phyloP scores from a whole-genome alignment of 2,329 filamentous ascomycete genomes.

The Neurospora crassa region DNA sequence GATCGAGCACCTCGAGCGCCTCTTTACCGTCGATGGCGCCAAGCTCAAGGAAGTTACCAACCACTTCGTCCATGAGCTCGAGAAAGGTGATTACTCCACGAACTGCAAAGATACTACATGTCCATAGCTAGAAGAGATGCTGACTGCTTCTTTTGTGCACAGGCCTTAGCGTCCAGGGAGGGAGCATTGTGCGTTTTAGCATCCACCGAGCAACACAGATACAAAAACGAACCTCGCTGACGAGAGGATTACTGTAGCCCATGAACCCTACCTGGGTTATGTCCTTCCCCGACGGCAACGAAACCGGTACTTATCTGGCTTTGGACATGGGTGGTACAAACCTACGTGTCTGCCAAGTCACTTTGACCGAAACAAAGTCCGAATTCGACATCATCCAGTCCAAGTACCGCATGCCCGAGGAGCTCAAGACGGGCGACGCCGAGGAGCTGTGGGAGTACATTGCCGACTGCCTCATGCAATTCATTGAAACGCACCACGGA shows the following conservation, averaged over 20 bases:
- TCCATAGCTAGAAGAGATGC: background rate
- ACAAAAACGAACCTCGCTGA: background rate
- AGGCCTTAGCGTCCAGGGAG: conserved; percentile 80
- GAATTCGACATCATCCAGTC: conserved; percentile 93
- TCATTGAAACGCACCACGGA: conserved; percentile 77
- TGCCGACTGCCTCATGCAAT: conserved; percentile 83
- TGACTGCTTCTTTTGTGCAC: conserved; percentile 5
- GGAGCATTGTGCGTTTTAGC: conserved; percentile 67
- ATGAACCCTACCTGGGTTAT: conserved; percentile 99
- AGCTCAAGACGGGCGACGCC: conserved; percentile 74
- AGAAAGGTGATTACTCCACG: conserved; percentile 52
- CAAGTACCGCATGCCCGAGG: conserved; percentile 90
- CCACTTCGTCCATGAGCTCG: conserved; percentile 81
- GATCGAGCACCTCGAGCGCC: conserved; percentile 73
- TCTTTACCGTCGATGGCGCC: conserved; percentile 66
- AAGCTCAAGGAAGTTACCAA: conserved; percentile 86
- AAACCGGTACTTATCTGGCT: conserved; percentile 79
- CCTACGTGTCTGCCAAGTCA: conserved; percentile 87
- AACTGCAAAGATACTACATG: background rate
- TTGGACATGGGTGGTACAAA: conserved; percentile 97
- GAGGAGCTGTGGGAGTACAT: conserved; percentile 94
- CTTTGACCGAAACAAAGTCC: conserved; percentile 74
- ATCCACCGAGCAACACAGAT: background rate
- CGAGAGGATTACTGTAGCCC: conserved; percentile 45
- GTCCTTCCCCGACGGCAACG: conserved; percentile 75